A percentile compares a stretch with the other conserved stretches of the same genome.
Evolutionary conservation across 192 early-diverging fungal species (phyloP).

Genomic region (Umbelopsis isabellina): DNA sequence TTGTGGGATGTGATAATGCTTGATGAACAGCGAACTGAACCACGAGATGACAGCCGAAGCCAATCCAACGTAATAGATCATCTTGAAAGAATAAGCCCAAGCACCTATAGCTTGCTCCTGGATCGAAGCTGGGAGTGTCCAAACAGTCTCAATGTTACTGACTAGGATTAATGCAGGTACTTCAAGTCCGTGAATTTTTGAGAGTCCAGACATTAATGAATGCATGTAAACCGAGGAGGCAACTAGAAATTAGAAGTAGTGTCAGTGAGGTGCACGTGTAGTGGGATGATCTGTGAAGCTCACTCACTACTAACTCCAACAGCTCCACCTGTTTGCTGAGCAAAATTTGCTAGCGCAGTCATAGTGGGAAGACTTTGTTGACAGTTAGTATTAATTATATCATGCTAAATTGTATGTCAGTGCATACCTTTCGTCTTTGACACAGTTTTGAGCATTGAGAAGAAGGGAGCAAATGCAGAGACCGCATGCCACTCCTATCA

Average conservation of each 20-base stretch:
- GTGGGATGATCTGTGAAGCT: no score
- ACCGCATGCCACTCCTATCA: conserved; percentile 59
- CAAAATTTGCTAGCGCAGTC: conserved; percentile 16
- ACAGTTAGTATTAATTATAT: not conserved
- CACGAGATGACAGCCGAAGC: conserved; percentile 3
- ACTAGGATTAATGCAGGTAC: not conserved
- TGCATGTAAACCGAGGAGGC: conserved; percentile 7
- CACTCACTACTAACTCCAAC: conserved; percentile 7
- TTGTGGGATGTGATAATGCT: not conserved
- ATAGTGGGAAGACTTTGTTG: not conserved
- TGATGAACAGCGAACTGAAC: not conserved
- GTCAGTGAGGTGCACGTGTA: not conserved
- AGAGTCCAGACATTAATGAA: not conserved
- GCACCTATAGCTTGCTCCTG: not conserved
- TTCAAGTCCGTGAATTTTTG: not conserved
- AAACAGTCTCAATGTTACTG: conserved; percentile 1
- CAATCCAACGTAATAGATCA: not conserved
- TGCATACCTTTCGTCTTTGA: not conserved
- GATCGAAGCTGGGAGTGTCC: not conserved
- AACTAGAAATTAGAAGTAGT: not conserved
- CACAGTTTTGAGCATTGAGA: conserved; percentile 18
- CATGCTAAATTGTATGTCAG: not conserved
- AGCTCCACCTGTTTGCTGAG: conserved; percentile 5
- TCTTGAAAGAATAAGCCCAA: not conserved
- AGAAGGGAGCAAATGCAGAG: conserved; percentile 10